phyloP scores from a whole-genome alignment of 805 yeast species.

The Geotrichum ghanense region DNA sequence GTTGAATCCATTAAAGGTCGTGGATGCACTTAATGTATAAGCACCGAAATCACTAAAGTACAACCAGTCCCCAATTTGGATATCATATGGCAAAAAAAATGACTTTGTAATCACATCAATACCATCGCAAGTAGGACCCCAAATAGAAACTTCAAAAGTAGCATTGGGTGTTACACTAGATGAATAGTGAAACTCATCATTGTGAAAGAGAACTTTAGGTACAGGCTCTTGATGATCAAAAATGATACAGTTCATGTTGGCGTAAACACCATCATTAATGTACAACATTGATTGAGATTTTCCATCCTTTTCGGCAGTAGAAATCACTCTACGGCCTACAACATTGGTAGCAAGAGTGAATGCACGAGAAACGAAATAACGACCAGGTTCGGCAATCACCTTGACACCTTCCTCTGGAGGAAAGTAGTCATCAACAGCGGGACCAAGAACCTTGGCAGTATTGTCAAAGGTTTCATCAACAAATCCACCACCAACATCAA shows the following conservation, averaged over 20 bases:
- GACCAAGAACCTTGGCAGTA: slow-evolving; percentile 45
- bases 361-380: slow-evolving; percentile 76
- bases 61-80: slow-evolving; percentile 85
- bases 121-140: slow-evolving; percentile 99
- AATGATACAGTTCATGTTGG: slow-evolving; percentile 86
- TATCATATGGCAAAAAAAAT: slow-evolving; percentile 43
- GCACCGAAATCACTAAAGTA: slow-evolving; percentile 81
- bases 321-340: slow-evolving; percentile 63
- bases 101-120: slow-evolving; percentile 64
- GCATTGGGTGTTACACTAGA: not conserved
- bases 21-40: slow-evolving; percentile 86
- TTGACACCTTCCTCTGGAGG: slow-evolving; percentile 23
- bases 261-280: slow-evolving; percentile 91
- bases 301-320: slow-evolving; percentile 22
- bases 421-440: slow-evolving; percentile 47
- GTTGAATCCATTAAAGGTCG: slow-evolving; percentile 82
- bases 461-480: slow-evolving; percentile 44
- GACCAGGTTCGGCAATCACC: slow-evolving; percentile 88
- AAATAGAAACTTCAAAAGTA: slow-evolving; percentile 40
- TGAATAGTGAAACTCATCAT: slow-evolving; percentile 34
- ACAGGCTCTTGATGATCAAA: slow-evolving; percentile 82
- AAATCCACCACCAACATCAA: slow-evolving; percentile 95
- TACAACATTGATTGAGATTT: slow-evolving; percentile 56
- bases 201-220: slow-evolving; percentile 54
- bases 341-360: slow-evolving; percentile 77